These are phyloP conservation scores for Gigaspora rosea DNA, from an alignment of 192 early-diverging fungal species.

Conservation along the genomic window DNA sequence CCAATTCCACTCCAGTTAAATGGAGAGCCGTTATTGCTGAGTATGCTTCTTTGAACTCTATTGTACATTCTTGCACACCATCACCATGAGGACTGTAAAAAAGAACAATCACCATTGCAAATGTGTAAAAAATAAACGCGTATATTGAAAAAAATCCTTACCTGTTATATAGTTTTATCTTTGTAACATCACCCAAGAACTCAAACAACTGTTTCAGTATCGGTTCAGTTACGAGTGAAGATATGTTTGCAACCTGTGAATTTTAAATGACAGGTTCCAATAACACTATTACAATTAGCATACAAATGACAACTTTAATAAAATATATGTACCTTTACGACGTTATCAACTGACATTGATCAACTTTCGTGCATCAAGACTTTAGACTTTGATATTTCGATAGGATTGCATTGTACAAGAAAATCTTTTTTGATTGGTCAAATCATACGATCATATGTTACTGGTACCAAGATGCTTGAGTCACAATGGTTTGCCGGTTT, in stretches of 20 bases:
- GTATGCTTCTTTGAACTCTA: slow-evolving; percentile 57
- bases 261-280: neutral
- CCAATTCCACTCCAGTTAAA: slow-evolving; percentile 67
- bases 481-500: no score
- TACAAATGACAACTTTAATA: neutral
- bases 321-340: slow-evolving; percentile 30
- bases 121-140: neutral
- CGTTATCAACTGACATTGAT: slow-evolving; percentile 34
- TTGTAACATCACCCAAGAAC: slow-evolving; percentile 56
- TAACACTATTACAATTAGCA: neutral
- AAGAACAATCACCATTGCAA: neutral
- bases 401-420: neutral
- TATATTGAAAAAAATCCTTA: neutral
- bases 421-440: neutral
- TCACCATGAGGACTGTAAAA: slow-evolving; percentile 37
- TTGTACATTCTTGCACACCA: slow-evolving; percentile 54
- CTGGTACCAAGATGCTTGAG: no score
- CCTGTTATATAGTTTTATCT: slow-evolving; percentile 50
- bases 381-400: neutral
- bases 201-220: slow-evolving; percentile 61
- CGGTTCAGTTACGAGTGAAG: slow-evolving; percentile 54
- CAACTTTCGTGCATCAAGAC: neutral
- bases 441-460: no score
- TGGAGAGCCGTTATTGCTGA: slow-evolving; percentile 58
- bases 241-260: slow-evolving; percentile 64